Evolutionary conservation across 2,329 filamentous ascomycete genomes (phyloP), one percentile per base, ranked within the genome.

Genomic region (Fonsecaea pedrosoi): DNA sequence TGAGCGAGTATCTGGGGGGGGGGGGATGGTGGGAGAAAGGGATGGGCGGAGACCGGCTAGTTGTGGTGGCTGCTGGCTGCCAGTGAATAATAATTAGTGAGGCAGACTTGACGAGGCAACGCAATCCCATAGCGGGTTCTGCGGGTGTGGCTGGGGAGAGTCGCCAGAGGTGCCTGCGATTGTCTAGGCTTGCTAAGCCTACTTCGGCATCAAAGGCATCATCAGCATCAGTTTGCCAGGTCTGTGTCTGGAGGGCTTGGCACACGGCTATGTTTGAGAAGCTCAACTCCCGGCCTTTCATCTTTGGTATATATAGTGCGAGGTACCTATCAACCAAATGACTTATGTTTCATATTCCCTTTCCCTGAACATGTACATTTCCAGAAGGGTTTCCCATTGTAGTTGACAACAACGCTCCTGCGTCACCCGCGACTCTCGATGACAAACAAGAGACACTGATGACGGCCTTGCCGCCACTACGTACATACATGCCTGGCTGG

Each of bases 71-170:
- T n/a, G 40, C 40, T 25, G 25, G 25, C 25, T 25, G 25, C 25
- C 40, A 42, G 40, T 42, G 4, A 42, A n/a, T 42, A 40, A 40
- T 42, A n/a, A 25, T n/a, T n/a, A 25, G 42, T 48, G 18, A 50
- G n/a, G 18, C 45, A 50, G 45, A 50, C 21, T 50, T 18, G 37
- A 60, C 40, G 30, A 50, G 57, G 40, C 57, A 18, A 34, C 38
- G 40, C 13, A n/a, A 40, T 30, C 10, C 40, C 34, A 42, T 40
- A 57, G 35, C 55, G 35, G 42, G 55, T 57, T 25, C 25, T 3
- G 25, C 25, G 25, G 25, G 25, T 25, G 25, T 25, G 55, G 55
- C 55, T 57, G 55, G 55, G 18, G 30, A 55, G 30, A 57, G 37
- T 9, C 37, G n/a, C n/a, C 37, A 18, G 6, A 40, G 32, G 35